These are phyloP conservation scores for Diaporthe sp. DNA, from an alignment of 2,329 filamentous ascomycete genomes.

Conservation along the genomic window DNA sequence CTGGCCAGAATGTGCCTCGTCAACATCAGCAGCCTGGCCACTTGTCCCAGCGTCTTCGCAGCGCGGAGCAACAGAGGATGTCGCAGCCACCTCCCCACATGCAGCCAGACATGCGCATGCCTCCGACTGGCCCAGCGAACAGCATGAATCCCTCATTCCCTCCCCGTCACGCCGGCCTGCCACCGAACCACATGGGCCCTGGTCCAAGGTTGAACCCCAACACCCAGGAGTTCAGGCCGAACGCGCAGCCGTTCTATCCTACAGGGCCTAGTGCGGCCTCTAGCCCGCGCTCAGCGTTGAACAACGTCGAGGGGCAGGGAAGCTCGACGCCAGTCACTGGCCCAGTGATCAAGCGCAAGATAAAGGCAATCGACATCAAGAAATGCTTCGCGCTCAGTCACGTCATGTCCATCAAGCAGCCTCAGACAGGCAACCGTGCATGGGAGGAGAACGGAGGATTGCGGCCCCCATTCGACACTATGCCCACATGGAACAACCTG, in stretches of 20 bases:
- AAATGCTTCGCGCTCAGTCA: conserved; percentile 69
- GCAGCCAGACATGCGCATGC: conserved; percentile 74
- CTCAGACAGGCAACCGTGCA: conserved; percentile 59
- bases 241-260: conserved; percentile 84
- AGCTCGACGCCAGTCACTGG: conserved; percentile 50
- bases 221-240: conserved; percentile 82
- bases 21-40: conserved; percentile 55
- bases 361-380: conserved; percentile 75
- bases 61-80: conserved; percentile 63
- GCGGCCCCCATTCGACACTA: conserved; percentile 84
- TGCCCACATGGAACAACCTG: conserved; percentile 83
- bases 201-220: conserved; percentile 70
- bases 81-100: conserved; percentile 54
- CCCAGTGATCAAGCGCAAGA: conserved; percentile 76
- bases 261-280: conserved; percentile 74
- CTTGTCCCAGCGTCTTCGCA: conserved; percentile 52
- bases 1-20: conserved; percentile 45
- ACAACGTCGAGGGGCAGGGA: conserved; percentile 51
- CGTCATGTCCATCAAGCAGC: conserved; percentile 64
- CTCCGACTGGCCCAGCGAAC: conserved; percentile 79
- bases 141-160: conserved; percentile 62
- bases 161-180: conserved; percentile 63
- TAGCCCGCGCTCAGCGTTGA: conserved; percentile 75
- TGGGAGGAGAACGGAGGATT: conserved; percentile 85
- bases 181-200: conserved; percentile 57